Evolutionary conservation across 305 asterid genomes (phyloP), one percentile per base, ranked within the genome.

Genomic region (Solanum aculeatissimum): DNA sequence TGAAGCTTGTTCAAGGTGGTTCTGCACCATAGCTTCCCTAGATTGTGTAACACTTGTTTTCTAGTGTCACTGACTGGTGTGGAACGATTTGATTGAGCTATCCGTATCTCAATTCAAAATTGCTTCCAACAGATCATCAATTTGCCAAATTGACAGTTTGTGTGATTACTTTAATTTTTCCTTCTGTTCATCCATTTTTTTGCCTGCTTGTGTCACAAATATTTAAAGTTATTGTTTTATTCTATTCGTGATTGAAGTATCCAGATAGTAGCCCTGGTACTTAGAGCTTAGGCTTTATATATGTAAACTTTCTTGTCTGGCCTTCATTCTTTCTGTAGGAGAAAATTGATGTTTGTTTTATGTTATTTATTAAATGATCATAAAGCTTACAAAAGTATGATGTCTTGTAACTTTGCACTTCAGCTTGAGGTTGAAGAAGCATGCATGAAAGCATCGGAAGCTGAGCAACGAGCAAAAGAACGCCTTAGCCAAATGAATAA

Each of bases 391-490:
- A 2, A 27, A 29, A 58, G 12, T 23, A 55, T 63, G 1, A 29
- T 84, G 82, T 87, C 54, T 35, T 84, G 12, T 49, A 79, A 47
- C 68, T 32, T 77, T 74, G 55, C 69, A 32, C 42, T 83, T 70
- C 80, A 89, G 93, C 86, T 86, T 84, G 87, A 88, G 88, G 88
- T 90, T 11, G 87, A 89, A 82, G 89, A 91, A 89, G 93, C 93
- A 53, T 93, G 96, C 86, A 38, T 65, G 15, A 89, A 85, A 83
- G 90, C 94, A 51, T 53, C 86, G 83, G 91, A 89, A 91, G 82
- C 90, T 69, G 97, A 95, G 86, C 89, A 87, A 85, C 68, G 54
- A 18, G 98, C 94, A 42, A 93, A 90, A 90, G 91, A 85, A 79
- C 89, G 91, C 74, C 92, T 95, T 87, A 60, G 81, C 80, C 92